Evolutionary conservation across 495 filamentous ascomycete genomes (phyloP), one percentile per base, ranked within the genome.

Genomic region (Podospora pseudoanserina): DNA sequence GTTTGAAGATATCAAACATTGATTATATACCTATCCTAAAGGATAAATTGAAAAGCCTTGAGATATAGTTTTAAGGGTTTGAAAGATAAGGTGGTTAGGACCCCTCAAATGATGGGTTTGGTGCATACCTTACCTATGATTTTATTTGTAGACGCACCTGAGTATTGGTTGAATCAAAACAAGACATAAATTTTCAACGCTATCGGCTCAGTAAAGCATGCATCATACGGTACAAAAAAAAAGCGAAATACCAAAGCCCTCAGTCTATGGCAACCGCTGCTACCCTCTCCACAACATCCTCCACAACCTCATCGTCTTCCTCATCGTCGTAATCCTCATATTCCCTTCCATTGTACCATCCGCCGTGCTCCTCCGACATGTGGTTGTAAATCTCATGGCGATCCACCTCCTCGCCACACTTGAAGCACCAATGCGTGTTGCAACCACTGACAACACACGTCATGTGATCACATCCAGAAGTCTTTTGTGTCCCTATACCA

Each of bases 381-480:
- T 71, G 70, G 11, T 9, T 2, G 44, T 71, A 71, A 44, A 69
- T 64, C 39, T 66, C 63, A 30, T 30, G 39, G 0, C 32, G 54
- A n/a, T 32, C 64, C 23, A 59, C 63, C 54, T 44, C 39, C 65
- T 39, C 28, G 4, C 64, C 64, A 18, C 70, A 68, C 9, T 64
- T 54, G 18, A 65, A 71, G 23, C 70, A 71, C 70, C 70, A 71
- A 34, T 71, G 70, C 63, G 23, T 34, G 0, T 66, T 66, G 55
- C 70, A 71, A 11, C 27, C 27, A 11, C n/a, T 26, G 39, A 49
- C 39, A 53, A n/a, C 0, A 30, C 70, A 71, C n/a, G 0, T 4
- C 30, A 71, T 68, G 34, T 71, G 70, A 59, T 71, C 70, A 26
- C 70, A 71, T 55, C 70, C 70, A 1, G 9, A 32, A 23, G 16